Evolutionary conservation across 192 early-diverging fungal species (phyloP).

Genomic region (Rhizoclosmatium globosum): DNA sequence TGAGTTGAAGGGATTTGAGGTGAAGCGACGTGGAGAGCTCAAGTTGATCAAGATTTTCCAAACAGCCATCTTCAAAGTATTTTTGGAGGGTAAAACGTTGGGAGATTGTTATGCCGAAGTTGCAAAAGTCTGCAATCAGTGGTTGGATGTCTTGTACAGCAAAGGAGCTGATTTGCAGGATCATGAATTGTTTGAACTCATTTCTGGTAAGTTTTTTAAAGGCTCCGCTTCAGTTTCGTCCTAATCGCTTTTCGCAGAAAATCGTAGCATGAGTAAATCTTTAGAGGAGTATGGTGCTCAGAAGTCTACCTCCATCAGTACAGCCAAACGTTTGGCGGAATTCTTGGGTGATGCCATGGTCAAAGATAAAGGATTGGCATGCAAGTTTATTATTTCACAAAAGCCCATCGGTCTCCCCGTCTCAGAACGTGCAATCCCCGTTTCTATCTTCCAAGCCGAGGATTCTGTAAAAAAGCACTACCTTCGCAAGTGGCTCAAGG

Average conservation of each 20-base stretch:
- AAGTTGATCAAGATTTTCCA: constrained; percentile 99
- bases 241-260: constrained; percentile 59
- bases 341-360: constrained; percentile 99
- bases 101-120: constrained; percentile 91
- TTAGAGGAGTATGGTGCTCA: constrained; percentile 92
- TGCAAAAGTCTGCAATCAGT: constrained; percentile 89
- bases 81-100: constrained; percentile 85
- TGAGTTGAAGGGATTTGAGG: constrained; percentile 98
- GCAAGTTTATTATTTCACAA: constrained; percentile 92
- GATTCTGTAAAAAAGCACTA: constrained; percentile 77
- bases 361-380: constrained; percentile 94
- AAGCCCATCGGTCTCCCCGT: constrained; percentile 86
- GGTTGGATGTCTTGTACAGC: constrained; percentile 93
- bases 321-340: constrained; percentile 93
- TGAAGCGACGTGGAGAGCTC: constrained; percentile 98
- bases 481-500: constrained; percentile 92
- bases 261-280: constrained; percentile 94
- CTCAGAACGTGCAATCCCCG: constrained; percentile 92
- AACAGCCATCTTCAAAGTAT: constrained; percentile 91
- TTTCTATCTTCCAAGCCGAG: constrained; percentile 93
- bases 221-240: too few species aligned
- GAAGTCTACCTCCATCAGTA: constrained; percentile 95
- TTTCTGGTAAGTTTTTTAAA: constrained; percentile 63
- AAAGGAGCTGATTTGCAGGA: constrained; percentile 84
- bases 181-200: constrained; percentile 90